Evolutionary conservation across 495 filamentous ascomycete genomes (phyloP), one percentile per base, ranked within the genome.

Genomic region (Oidiodendron maius): DNA sequence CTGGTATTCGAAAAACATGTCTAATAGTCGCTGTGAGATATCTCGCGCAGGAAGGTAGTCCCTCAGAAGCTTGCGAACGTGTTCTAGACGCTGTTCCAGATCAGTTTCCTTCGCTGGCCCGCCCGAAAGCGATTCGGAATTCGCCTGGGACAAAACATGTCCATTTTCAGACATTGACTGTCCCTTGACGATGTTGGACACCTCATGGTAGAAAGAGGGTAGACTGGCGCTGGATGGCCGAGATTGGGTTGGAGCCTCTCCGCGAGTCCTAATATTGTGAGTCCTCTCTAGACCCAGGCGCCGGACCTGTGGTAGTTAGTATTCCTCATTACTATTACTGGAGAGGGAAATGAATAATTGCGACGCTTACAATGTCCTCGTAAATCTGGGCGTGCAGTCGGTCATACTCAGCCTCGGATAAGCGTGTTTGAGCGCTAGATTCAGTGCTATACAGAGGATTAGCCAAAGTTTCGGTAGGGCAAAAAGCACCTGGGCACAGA

Each of bases 1-100:
- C 48, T 51, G 40, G 22, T 44, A 45, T n/a, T 51, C 40, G 2
- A 51, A 45, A 39, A 51, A 51, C 40, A 51, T 24, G 45, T 51
- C 40, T 2, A 51, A 32, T 18, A 44, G 30, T 8, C 45, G 40
- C 10, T 18, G 26, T 39, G 48, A 36, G 40, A 51, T 35, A 22
- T 51, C 48, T 11, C 45, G 48, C n/a, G 48, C 26, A 11, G 48
- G 48, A 10, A 51, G 48, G 25, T 40, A 51, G 21, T 51, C 48
- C 21, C 21, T 45, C n/a, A 51, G 20, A 13, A 51, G 37, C 40
- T 44, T 45, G 16, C 48, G 48, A 41, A 44, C 40, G 21, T 51
- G 40, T 26, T 51, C 48, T 28, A 32, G 48, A 38, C 40, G 26
- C 34, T 41, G 40, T 38, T 45, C 48, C 2, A 51, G 48, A 38